phyloP scores from a whole-genome alignment of 331 rosid species.

The Cydonia oblonga region DNA sequence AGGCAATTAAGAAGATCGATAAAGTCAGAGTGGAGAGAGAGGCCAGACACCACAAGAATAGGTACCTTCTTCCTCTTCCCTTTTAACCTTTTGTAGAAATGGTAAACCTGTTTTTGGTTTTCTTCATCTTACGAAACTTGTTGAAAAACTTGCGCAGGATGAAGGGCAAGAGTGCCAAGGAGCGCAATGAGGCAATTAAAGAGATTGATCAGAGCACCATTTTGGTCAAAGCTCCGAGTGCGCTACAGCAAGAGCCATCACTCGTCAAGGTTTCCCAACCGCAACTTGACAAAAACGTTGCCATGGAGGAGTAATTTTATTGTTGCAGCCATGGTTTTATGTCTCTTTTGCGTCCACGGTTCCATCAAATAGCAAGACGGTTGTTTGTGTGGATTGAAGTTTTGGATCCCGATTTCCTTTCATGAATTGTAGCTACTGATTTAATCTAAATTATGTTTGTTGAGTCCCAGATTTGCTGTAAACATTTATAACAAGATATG shows the following conservation, averaged over 20 bases:
- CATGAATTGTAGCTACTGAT: too few relatives aligned
- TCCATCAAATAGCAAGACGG: too few relatives aligned
- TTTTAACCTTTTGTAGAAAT: not conserved
- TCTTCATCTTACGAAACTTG: not conserved
- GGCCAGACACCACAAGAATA: conserved; percentile 25
- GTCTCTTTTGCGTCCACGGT: too few relatives aligned
- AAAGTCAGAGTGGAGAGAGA: conserved; percentile 40
- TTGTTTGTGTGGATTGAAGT: too few relatives aligned
- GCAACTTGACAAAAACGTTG: too few relatives aligned
- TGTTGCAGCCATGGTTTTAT: too few relatives aligned
- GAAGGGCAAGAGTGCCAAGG: conserved; percentile 30
- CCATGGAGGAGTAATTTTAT: too few relatives aligned
- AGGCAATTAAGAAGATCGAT: conserved; percentile 52
- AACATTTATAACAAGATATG: too few relatives aligned
- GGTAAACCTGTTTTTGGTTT: not conserved
- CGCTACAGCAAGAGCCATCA: conserved; percentile 29
- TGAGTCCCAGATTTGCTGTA: too few relatives aligned
- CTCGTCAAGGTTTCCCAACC: conserved; percentile 20
- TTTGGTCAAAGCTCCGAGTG: conserved; percentile 49
- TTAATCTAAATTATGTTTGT: too few relatives aligned
- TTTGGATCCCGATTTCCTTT: too few relatives aligned
- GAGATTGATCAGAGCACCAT: conserved; percentile 46
- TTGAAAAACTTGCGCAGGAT: conserved; percentile 24
- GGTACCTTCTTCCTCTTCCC: conserved; percentile 18
- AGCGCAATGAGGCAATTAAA: conserved; percentile 11